These are phyloP conservation scores for Rhodotorula sphaerocarpa DNA, from an alignment of 768 basidiomycete species.

Conservation along the genomic window DNA sequence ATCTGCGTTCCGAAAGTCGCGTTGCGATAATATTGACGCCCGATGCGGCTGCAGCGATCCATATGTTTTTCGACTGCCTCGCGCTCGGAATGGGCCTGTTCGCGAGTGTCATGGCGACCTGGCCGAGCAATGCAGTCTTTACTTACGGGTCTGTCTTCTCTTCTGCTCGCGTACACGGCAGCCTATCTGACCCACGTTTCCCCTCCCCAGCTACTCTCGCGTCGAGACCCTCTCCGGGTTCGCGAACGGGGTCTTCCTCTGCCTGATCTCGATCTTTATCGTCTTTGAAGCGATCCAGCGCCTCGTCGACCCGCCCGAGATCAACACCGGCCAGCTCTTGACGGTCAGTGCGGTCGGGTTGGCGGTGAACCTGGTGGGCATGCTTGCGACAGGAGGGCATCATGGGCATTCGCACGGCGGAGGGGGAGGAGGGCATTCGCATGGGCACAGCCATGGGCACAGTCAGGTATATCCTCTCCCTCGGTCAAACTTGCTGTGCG, in stretches of 20 bases:
- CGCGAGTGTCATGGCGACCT: constrained; percentile 95
- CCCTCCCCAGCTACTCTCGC: constrained; percentile 63
- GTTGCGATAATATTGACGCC: too few species aligned
- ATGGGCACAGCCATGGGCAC: constrained; percentile 8
- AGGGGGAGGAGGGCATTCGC: constrained; percentile 23
- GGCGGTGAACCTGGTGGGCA: constrained; percentile 90
- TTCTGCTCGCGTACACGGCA: not conserved
- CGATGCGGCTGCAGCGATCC: constrained; percentile 59
- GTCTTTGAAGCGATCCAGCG: constrained; percentile 95
- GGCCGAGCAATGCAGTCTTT: constrained; percentile 88
- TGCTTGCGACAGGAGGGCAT: constrained; percentile 82
- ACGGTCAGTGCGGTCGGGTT: constrained; percentile 82
- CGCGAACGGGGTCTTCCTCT: constrained; percentile 89
- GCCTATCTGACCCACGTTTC: constrained; percentile 5
- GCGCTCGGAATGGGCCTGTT: constrained; percentile 91
- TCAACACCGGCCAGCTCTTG: constrained; percentile 88
- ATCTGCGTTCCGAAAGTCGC: not conserved
- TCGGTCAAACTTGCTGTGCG: too few species aligned
- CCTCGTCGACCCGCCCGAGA: constrained; percentile 72
- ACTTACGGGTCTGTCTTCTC: constrained; percentile 69
- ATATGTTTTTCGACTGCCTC: constrained; percentile 99
- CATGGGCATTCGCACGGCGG: constrained; percentile 38
- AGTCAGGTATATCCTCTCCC: not conserved
- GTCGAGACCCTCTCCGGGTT: constrained; percentile 97
- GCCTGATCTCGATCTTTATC: constrained; percentile 93